Base-by-base conservation (phyloP, 257 asterid species). In the Solanum sejunctum region DNA sequence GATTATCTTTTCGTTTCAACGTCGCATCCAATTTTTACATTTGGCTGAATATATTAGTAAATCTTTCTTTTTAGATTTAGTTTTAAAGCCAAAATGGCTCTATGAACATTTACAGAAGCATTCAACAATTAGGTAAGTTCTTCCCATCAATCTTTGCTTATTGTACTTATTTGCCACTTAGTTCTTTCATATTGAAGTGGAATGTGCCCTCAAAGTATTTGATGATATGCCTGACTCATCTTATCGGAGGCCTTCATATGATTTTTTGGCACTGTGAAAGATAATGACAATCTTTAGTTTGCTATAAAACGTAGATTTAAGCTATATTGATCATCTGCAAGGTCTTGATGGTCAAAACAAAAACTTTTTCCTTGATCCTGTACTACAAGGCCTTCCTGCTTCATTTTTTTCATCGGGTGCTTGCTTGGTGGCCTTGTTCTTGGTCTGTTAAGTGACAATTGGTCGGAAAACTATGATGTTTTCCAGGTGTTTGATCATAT, bases 331-430 rank as follows among this genome's bases (percentile, higher is more conserved):
- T 28, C 32, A 28, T 28, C 32, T 28, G 32, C 32, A 28, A 28
- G 32, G 32, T 28, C 32, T 28, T 28, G 32, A 28, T 28, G 2
- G 32, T 28, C 32, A 2, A 28, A 28, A 28, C 3, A 28, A 28
- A 28, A 28, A 28, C 32, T 28, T 28, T 28, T 28, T 28, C 32
- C 32, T 28, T 28, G 32, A 28, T 64, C 45, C 91, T 12, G 23
- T 92, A 8, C 7, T 91, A 51, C 66, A 82, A 2, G 92, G 90
- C 36, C 87, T 92, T 4, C 94, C 96, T n/a, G 84, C 94, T 3
- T 89, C 96, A 28, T 85, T 88, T 15, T 92, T 90, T 92, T 90
- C 89, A 8, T 85, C 28, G 94, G 94, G 0, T 84, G 90, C 60
- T 45, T 92, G 5, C 32, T 84, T 57, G 94, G 94, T 41, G 94